Evolutionary conservation across 495 filamentous ascomycete species (phyloP).

Genomic region (Staphylotrichum tortipilum): DNA sequence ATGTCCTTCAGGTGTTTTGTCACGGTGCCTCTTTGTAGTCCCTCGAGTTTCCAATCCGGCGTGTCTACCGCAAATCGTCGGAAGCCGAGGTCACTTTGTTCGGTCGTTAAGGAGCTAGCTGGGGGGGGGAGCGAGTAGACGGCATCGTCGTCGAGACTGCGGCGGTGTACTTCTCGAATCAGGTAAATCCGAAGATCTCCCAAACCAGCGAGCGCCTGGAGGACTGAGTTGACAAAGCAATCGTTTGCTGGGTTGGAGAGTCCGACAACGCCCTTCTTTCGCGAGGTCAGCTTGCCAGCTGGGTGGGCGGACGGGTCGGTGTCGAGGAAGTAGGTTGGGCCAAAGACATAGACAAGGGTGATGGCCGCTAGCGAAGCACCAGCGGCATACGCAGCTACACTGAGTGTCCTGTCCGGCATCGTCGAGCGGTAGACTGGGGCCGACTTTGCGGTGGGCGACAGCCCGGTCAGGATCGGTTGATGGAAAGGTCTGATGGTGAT

Average conservation of each 20-base stretch:
- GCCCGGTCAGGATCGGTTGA: not conserved
- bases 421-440: not conserved
- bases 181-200: conserved; percentile 83
- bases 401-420: conserved; percentile 83
- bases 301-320: conserved; percentile 45
- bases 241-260: conserved; percentile 84
- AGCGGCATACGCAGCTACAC: conserved; percentile 86
- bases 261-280: too few relatives aligned
- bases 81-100: too few relatives aligned
- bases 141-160: conserved; percentile 62
- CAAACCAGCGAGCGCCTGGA: conserved; percentile 93
- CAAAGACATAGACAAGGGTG: conserved; percentile 93
- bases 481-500: too few relatives aligned
- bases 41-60: conserved; percentile 58
- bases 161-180: conserved; percentile 77
- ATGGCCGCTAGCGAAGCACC: conserved; percentile 94
- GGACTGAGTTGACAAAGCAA: conserved; percentile 97
- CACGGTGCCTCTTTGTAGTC: conserved; percentile 69
- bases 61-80: conserved; percentile 22
- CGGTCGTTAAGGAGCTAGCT: conserved; percentile 23
- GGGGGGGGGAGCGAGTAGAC: conserved; percentile 56
- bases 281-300: too few relatives aligned
- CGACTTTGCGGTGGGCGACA: not conserved
- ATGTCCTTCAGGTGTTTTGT: conserved; percentile 88
- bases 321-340: conserved; percentile 89